Base-by-base conservation (phyloP, 78 protist genomes). In the Speleostelium caveatum region DNA sequence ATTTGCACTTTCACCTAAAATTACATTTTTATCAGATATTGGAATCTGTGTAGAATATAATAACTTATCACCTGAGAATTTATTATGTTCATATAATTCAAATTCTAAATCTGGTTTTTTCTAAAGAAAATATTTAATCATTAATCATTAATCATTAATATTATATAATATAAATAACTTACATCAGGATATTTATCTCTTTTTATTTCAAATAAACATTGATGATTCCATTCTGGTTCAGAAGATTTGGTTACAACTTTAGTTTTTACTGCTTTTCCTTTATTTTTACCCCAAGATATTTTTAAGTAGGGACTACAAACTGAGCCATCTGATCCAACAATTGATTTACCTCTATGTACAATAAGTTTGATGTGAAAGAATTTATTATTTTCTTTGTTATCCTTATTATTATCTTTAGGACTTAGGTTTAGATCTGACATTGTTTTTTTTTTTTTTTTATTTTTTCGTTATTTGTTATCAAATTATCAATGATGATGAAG, bases 71-170 rank as follows among this genome's bases (percentile, higher is more conserved):
- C 85, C 85, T 17, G 90, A 80, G 56, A 80, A 80, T 33, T 79
- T 72, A 19, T 80, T 80, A 41, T 80, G 90, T 69, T 80, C 90
- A 80, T 68, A 68, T 14, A 80, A 61, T 80, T 80, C 90, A 58
- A 80, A n/a, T 59, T 80, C 90, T 17, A 80, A 16, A 41, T 73
- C 90, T 80, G 90, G 90, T 80, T 69, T 80, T 41, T 75, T 73
- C 77, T 39, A 39, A 53, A 24, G n/a, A n/a, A n/a, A 65, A 30
- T 24, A 30, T 6, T 16, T 65, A 65, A 36, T 19, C 6, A 36
- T 5, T 58, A 24, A 58, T n/a, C 3, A 28, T 62, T 28, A 28
- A 16, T 62, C 30, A 58, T 58, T 7, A n/a, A 19, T 49, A 14
- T 12, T 28, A 62, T n/a, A 62, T 24, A 21, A 66, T 28, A 19